Percentiles rank a stretch among this genome's conserved stretches.
Conservation (phyloP, 2,329 filamentous ascomycete species). For the Exophiala lecanii-corni region DNA sequence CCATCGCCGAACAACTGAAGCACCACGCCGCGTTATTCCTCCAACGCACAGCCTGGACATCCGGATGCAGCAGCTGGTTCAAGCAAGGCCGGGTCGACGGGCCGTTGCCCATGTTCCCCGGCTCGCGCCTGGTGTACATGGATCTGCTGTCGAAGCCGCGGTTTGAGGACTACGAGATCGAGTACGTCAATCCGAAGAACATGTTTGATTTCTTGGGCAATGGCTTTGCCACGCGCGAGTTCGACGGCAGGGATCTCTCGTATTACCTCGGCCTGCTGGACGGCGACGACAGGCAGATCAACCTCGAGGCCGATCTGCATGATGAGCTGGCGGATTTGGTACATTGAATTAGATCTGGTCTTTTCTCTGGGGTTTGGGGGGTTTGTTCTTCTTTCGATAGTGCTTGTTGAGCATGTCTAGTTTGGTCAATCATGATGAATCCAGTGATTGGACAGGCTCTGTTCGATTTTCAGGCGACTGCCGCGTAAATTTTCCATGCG, state of each 20-base stretch:
- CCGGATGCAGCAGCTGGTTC: constrained; percentile 8
- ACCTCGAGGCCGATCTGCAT: constrained; percentile 15
- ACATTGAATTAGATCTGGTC: constrained; percentile 6
- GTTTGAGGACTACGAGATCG: constrained; percentile 36
- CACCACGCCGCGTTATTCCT: constrained; percentile 47
- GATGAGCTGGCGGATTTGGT: constrained; percentile 15
- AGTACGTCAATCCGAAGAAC: constrained; percentile 29
- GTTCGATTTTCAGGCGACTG: no score
- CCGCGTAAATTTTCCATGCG: no score
- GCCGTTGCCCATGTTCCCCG: constrained; percentile 22
- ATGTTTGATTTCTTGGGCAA: constrained; percentile 15
- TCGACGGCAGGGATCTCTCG: constrained; percentile 9
- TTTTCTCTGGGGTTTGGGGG: no score
- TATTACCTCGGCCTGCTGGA: constrained; percentile 17
- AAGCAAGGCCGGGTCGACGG: constrained; percentile 6
- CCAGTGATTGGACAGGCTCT: no score
- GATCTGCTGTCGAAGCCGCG: constrained; percentile 31
- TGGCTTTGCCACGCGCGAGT: constrained; percentile 5
- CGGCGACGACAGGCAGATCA: constrained; percentile 15
- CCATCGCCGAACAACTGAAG: constrained; percentile 45
- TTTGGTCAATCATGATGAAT: no score
- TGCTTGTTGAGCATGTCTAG: no score
- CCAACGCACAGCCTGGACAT: constrained; percentile 26
- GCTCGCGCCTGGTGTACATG: constrained; percentile 30
- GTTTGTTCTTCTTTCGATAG: no score